Evolutionary conservation across 2,329 filamentous ascomycete genomes (phyloP), one percentile per base, ranked within the genome.

Genomic region (Tolypocladium endophyticum): DNA sequence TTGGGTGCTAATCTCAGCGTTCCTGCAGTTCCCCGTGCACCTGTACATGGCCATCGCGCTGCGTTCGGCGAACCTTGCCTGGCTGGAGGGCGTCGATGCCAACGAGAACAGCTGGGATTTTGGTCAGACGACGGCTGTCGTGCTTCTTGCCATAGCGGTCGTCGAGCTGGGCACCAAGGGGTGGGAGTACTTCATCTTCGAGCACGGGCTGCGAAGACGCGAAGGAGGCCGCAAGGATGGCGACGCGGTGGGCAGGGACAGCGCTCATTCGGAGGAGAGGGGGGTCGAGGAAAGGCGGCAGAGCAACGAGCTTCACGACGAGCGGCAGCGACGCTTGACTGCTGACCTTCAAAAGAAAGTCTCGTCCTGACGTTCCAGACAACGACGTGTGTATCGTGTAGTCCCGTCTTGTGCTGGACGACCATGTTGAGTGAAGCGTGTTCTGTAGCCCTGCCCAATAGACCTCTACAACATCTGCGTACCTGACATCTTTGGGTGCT

Each of bases 31-130:
- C 61, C 68, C 67, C 11, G 58, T 72, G 20, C 70, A 72, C 55
- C 61, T 72, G 5, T 72, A 72, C 62, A 70, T 71, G 64, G 65
- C 68, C 38, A 62, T 72, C 55, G 67, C 67, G 12, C 61, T 72
- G 55, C 65, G 70, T 18, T 59, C 65, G 33, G 69, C 68, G 16
- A 72, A 71, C 61, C 62, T 69, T 52, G 58, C 64, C 16, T 58
- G 47, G n/a, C 59, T 64, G 7, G n/a, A 55, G 9, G 63, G 63
- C 3, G 58, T 54, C 18, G 58, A 55, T 18, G n/a, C 18, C 5
- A 16, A 58, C 38, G 70, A 71, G 61, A 68, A 70, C 56, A 56
- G 54, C 18, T 71, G 69, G 70, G 69, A 71, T 33, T 71, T 71
- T 60, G 70, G 70, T 0, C 69, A 71, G 63, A 70, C 69, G 1